These are phyloP conservation scores for Ophiognomonia clavigignenti-juglandacearum DNA, from an alignment of 2,329 filamentous ascomycete genomes.

Conservation along the genomic window DNA sequence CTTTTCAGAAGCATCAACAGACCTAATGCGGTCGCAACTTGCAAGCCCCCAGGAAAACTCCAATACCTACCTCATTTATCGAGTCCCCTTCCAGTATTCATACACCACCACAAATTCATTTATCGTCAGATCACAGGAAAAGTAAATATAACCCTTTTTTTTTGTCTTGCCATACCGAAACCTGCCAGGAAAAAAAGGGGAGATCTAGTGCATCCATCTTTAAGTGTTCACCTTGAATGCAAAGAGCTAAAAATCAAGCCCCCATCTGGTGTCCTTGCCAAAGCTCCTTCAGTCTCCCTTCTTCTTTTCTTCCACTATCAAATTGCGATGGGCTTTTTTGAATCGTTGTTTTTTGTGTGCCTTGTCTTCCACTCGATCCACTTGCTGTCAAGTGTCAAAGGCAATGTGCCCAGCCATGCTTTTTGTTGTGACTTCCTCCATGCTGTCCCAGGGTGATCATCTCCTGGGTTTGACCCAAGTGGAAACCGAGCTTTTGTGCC, in stretches of 20 bases:
- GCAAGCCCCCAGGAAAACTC: too few species aligned
- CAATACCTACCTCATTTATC: too few species aligned
- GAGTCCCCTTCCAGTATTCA: neutral
- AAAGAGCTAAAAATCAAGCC: neutral
- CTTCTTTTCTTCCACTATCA: neutral
- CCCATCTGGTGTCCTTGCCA: neutral
- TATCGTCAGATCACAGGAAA: constrained; percentile 4
- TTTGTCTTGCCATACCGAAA: constrained; percentile 15
- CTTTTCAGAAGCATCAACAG: too few species aligned
- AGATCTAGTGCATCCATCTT: too few species aligned
- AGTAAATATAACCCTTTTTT: constrained; percentile 7
- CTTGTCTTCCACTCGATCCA: too few species aligned
- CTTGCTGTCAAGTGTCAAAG: neutral
- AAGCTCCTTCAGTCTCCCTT: neutral
- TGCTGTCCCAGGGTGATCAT: neutral
- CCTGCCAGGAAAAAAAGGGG: constrained; percentile 3
- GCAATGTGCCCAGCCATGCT: neutral
- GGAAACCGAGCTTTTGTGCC: too few species aligned
- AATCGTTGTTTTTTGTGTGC: neutral
- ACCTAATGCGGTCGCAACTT: too few species aligned
- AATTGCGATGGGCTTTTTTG: neutral
- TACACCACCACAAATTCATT: constrained; percentile 2
- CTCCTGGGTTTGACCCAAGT: too few species aligned
- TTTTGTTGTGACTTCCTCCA: neutral
- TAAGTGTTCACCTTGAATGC: neutral